Evolutionary conservation across 169 alveolate genomes (phyloP), one percentile per base, ranked within the genome.

Genomic region (Plasmodium berghei): DNA sequence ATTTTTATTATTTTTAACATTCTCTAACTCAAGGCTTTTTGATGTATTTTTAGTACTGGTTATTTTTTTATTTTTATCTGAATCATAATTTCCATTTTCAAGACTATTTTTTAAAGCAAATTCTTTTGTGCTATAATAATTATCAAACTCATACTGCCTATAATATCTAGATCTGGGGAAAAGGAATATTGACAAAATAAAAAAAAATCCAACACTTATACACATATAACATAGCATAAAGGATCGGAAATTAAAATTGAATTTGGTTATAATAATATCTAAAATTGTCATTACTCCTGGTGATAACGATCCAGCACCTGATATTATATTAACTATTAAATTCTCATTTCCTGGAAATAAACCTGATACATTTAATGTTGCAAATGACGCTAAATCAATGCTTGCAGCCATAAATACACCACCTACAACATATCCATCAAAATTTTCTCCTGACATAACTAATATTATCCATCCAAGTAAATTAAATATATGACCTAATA

Each of bases 341-440:
- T 80, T 72, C 12, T 92, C 93, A 85, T 72, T 73, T 6, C 90
- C 87, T n/a, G 94, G 94, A 73, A 45, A 92, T 88, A 92, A 85
- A 1, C 89, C 77, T 1, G 92, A 73, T 26, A 92, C 87, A 86
- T 87, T 87, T 42, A 92, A 77, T 20, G 90, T 72, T 2, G 94
- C 67, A 62, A 88, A 88, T 16, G 90, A 72, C 0, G 75, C 87
- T 72, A 80, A 45, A 56, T 92, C 94, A 34, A 92, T 88, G 16
- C 94, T 93, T 9, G 89, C 89, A 3, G 93, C 94, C 49, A 89
- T 62, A 24, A 87, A 62, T 0, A 92, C 62, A 5, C 90, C 90
- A 28, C 90, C 94, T n/a, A 87, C 56, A 12, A 72, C 85, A 92
- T 88, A 80, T 1, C 69, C 86, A 55, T 83, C 89, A 73, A 92